These are phyloP conservation scores for Alternaria consortialis DNA, from an alignment of 2,329 filamentous ascomycete species.

Conservation along the genomic window DNA sequence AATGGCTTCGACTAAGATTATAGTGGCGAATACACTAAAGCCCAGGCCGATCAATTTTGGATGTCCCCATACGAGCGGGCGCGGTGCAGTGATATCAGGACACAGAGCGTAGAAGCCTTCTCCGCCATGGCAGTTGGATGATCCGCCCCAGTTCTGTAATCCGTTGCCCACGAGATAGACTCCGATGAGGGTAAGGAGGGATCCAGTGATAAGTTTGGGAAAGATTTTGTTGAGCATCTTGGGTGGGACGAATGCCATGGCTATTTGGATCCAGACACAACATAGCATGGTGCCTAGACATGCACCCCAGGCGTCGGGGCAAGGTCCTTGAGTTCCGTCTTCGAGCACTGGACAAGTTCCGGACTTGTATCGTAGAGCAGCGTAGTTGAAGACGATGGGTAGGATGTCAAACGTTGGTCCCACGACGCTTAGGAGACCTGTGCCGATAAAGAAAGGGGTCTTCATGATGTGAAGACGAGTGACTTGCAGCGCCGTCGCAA, in stretches of 20 bases:
- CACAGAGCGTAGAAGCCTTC: constrained; percentile 40
- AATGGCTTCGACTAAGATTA: constrained; percentile 36
- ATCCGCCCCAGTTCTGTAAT: constrained; percentile 42
- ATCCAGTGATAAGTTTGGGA: constrained; percentile 39
- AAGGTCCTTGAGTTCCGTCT: constrained; percentile 34
- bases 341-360: constrained; percentile 30
- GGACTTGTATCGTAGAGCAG: constrained; percentile 34
- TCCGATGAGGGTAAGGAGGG: constrained; percentile 34
- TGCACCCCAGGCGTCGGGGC: constrained; percentile 40
- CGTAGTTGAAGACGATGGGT: constrained; percentile 40
- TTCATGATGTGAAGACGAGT: constrained; percentile 36
- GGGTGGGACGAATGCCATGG: constrained; percentile 39
- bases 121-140: constrained; percentile 38
- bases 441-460: constrained; percentile 41
- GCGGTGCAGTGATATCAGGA: constrained; percentile 30
- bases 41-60: constrained; percentile 40
- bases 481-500: constrained; percentile 41
- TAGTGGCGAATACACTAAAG: constrained; percentile 41
- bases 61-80: constrained; percentile 44
- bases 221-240: constrained; percentile 35
- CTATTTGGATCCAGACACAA: constrained; percentile 51
- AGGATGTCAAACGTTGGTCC: constrained; percentile 43
- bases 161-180: constrained; percentile 39
- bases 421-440: constrained; percentile 37
- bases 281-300: constrained; percentile 51